Base-by-base conservation (phyloP, 2,329 filamentous ascomycete genomes). In the Aspergillus quadrilineatus region DNA sequence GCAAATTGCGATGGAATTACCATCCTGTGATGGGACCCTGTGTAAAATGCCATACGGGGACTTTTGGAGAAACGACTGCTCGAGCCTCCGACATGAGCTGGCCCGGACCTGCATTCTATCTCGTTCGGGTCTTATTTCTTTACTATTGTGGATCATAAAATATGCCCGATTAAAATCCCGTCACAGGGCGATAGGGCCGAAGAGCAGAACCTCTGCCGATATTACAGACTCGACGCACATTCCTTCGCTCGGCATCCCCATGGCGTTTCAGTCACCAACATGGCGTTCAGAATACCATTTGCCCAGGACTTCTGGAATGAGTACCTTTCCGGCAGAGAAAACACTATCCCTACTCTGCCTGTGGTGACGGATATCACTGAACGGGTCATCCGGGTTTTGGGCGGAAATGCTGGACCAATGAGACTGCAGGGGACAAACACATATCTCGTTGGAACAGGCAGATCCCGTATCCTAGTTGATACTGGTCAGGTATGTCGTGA, bases 331-430 rank as follows among this genome's bases (percentile, higher is more conserved):
- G 52, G 55, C 10, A 48, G 58, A 28, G 55, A 58, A 37, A 48
- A 52, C 10, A 49, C 42, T 5, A 62, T 80, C 0, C 77, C 77
- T 2, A 28, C 63, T 7, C 46, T 79, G 0, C 43, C 59, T 3
- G 69, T 77, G 51, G 69, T 78, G 0, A 69, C 76, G 53, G 63
- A 74, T 37, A 53, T 79, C 51, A 77, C 60, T 34, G 64, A 64
- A 1, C 64, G 74, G 2, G 76, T 79, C 0, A 56, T 77, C 6
- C 73, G 77, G 1, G 58, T 80, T 0, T 65, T 78, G 3, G 77
- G 76, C 0, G 72, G 74, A 30, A 79, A 79, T 50, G 65, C 75
- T 0, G 77, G 77, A 7, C 73, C 75, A 61, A 73, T 75, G 63
- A 53, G 61, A 14, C 56, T 74, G 22, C 73, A 75, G 65, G 74